Evolutionary conservation across 768 basidiomycete species (phyloP), one percentile per base, ranked within the genome.

Genomic region (Tylopilus felleus): DNA sequence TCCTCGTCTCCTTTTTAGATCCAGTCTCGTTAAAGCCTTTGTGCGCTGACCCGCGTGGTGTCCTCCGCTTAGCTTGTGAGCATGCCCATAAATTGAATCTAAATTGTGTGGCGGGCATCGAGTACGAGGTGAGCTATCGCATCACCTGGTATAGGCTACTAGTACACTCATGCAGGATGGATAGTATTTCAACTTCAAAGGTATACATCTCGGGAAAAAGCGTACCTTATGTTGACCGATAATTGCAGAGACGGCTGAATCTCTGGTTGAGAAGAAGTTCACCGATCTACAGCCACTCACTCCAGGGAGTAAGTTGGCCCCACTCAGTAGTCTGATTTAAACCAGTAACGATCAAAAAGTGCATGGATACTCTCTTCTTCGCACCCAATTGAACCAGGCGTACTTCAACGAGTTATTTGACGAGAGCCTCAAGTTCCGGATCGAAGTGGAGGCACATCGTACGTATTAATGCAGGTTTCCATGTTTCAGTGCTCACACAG

Each of bases 291-390:
- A 83, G 38, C 85, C 95, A 8, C 72, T 99, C 40, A 98, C 96
- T 1, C 83, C 94, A 4, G 97, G 97, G 68, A 98, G 94, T 97
- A 65, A 60, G 92, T 77, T 48, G 12, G 28, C 47, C 39, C 14
- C 25, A 4, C 39, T 46, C n/a, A 9, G 17, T 29, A 7, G 19
- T 31, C 13, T 16, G 13, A 5, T 22, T 52, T 59, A 27, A 65
- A 48, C 14, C 27, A 41, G 5, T 52, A 43, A 46, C 44, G 47
- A 36, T 38, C 14, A 7, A 25, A n/a, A 55, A 98, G 94, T 96
- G 90, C 97, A 98, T 62, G 97, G 97, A 5, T 98, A 98, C 68
- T 97, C 94, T 5, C 77, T 98, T 31, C 79, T 99, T 5, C 80
- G 95, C 38, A 93, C 94, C 0, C 91, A 95, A 40, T 75, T 96